Evolutionary conservation across 495 filamentous ascomycete species (phyloP), one percentile per base, ranked within the genome.

Genomic region (Penicillium dipodomyicola): DNA sequence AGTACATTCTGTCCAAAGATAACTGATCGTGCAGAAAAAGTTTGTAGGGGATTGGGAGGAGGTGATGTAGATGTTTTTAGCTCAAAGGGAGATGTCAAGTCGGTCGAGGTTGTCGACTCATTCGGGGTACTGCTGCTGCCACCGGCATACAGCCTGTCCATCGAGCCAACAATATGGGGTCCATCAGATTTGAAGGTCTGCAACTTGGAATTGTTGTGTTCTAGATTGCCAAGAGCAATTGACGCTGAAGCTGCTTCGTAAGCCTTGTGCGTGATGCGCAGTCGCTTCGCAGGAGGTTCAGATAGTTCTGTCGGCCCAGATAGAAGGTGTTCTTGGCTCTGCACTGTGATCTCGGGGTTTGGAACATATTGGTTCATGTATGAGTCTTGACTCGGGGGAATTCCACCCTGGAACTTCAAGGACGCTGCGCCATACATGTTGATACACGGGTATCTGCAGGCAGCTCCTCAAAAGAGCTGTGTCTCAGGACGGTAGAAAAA

Each of bases 11-110:
- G 49, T 0, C 57, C 60, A 10, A 58, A 37, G 0, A 53, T 39
- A 22, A 55, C 41, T 11, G 65, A 39, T 6, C 66, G 63, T 3
- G 64, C 60, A 15, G 62, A 48, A 39, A 59, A 43, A 30, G 51
- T 44, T 14, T 52, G 39, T 33, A 67, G 53, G 3, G 63, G 53
- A 2, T 63, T 56, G 0, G 67, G 64, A 10, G 65, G 61, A 11
- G 76, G 73, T 1, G 74, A 68, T 8, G 49, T 65, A 2, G 73
- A 77, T 27, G 65, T 71, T 41, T 61, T 64, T 10, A 56, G 56
- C 30, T 66, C 55, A 33, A 60, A 59, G 7, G 63, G 59, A 20
- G 64, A 67, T 39, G 59, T 56, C n/a, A 66, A 43, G 17, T 70
- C 69, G 5, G 68, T 57, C 4, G 73, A 68, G 14, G 65, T 69